These are phyloP conservation scores for Wickerhamiella occidentalis DNA, from an alignment of 805 yeast species.

Conservation along the genomic window DNA sequence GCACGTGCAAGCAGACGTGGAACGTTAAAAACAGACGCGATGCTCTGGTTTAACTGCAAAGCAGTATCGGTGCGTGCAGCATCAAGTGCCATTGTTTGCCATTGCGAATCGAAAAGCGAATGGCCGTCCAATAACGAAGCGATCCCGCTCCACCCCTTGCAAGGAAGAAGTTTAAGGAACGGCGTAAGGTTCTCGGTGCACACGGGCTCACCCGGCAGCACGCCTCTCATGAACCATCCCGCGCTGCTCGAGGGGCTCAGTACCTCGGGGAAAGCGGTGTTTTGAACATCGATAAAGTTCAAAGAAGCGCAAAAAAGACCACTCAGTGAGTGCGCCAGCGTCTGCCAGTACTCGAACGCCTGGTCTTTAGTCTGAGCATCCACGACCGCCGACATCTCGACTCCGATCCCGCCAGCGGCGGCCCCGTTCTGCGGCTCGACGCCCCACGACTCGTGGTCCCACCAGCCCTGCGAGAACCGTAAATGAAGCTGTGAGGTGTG, in stretches of 20 bases:
- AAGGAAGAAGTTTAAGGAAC: constrained; percentile 75
- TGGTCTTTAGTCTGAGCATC: constrained; percentile 45
- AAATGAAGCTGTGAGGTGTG: constrained; percentile 66
- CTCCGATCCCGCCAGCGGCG: constrained; percentile 84
- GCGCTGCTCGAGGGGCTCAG: constrained; percentile 18
- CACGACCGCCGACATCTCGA: constrained; percentile 80
- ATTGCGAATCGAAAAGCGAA: constrained; percentile 67
- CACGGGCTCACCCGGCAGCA: constrained; percentile 87
- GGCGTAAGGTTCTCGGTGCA: constrained; percentile 97
- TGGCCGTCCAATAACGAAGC: constrained; percentile 82
- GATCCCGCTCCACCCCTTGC: constrained; percentile 83
- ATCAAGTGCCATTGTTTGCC: constrained; percentile 92
- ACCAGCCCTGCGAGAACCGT: constrained; percentile 87
- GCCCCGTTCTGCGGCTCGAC: constrained; percentile 58
- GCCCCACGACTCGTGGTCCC: constrained; percentile 89
- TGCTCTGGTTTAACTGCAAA: constrained; percentile 38
- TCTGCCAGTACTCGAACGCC: constrained; percentile 57
- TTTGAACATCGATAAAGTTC: constrained; percentile 69
- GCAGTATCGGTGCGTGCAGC: constrained; percentile 43
- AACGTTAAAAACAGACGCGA: constrained; percentile 62
- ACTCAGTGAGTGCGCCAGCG: constrained; percentile 60
- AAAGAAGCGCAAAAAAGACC: constrained; percentile 93
- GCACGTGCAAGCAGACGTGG: constrained; percentile 53
- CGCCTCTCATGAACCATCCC: constrained; percentile 45
- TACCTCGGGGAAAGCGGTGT: constrained; percentile 58